Evolutionary conservation across 768 basidiomycete genomes (phyloP), one percentile per base, ranked within the genome.

Genomic region (Panaeolus cyanescens): DNA sequence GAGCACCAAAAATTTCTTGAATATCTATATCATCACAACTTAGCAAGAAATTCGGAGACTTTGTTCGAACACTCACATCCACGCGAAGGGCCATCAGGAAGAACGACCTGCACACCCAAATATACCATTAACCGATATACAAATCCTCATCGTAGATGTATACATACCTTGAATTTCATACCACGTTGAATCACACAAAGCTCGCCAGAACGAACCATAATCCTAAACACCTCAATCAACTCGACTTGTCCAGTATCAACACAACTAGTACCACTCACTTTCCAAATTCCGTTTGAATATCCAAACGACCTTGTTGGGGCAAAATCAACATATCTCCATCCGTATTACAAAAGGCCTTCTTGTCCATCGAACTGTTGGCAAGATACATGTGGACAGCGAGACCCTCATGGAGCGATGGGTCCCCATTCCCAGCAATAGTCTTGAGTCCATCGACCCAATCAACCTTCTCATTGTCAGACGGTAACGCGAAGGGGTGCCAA

Each of bases 241-340:
- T 34, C 17, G 32, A 54, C 33, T 15, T 10, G 50, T 5, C 42
- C 0, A 22, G 6, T 62, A 30, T 30, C 22, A 22, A 42, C 13
- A 32, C 2, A 32, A 4, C n/a, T n/a, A n/a, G n/a, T n/a, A n/a
- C n/a, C 17, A 75, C 84, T 64, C 64, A 87, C 86, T 80, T 84
- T 56, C 88, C 88, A 62, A 86, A 83, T 70, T 90, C 88, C 2
- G 88, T 89, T 71, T 87, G 87, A 39, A 90, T 82, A 67, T 89
- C 87, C 63, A 90, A 72, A 12, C 86, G 77, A 5, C 88, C 88
- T 67, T 83, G 79, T 68, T 88, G 83, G 8, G 88, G 88, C 17
- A 89, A 73, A 66, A 90, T 85, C 68, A 89, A 72, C 77, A 88
- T 83, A 70, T 89, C 87, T 6, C 88, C 87, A 63, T 89, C 87